These are phyloP conservation scores for Butyriboletus loyo DNA, from an alignment of 768 basidiomycete genomes.

Conservation along the genomic window DNA sequence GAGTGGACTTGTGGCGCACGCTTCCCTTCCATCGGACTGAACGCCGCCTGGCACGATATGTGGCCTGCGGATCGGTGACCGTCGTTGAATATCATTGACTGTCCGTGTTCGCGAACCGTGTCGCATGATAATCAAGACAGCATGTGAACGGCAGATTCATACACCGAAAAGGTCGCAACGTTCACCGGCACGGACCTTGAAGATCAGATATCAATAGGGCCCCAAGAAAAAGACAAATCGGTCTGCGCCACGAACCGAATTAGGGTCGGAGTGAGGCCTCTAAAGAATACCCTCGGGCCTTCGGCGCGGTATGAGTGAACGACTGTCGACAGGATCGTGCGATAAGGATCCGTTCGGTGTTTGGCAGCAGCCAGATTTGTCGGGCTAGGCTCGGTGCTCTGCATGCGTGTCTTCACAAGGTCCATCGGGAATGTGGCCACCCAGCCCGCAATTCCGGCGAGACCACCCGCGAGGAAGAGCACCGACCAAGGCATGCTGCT, in stretches of 20 bases:
- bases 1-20: not conserved
- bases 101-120: not conserved
- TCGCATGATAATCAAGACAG: conserved; percentile 21
- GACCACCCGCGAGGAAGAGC: conserved; percentile 68
- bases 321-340: conserved; percentile 56
- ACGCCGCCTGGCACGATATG: not conserved
- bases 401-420: conserved; percentile 87
- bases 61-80: not conserved
- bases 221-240: not conserved
- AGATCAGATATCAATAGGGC: not conserved
- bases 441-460: conserved; percentile 80
- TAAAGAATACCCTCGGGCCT: conserved; percentile 68
- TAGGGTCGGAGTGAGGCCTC: conserved; percentile 76
- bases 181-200: conserved; percentile 80
- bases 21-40: not conserved
- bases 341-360: conserved; percentile 48
- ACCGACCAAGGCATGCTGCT: conserved; percentile 46
- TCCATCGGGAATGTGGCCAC: conserved; percentile 82
- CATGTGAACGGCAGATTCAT: conserved; percentile 55
- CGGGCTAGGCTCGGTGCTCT: conserved; percentile 39
- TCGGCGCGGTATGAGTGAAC: conserved; percentile 58
- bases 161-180: conserved; percentile 76
- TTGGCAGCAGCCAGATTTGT: not conserved
- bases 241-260: conserved; percentile 49
- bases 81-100: not conserved